Base-by-base conservation (phyloP, 1,284 basidiomycete species). In the Naganishia sp. region DNA sequence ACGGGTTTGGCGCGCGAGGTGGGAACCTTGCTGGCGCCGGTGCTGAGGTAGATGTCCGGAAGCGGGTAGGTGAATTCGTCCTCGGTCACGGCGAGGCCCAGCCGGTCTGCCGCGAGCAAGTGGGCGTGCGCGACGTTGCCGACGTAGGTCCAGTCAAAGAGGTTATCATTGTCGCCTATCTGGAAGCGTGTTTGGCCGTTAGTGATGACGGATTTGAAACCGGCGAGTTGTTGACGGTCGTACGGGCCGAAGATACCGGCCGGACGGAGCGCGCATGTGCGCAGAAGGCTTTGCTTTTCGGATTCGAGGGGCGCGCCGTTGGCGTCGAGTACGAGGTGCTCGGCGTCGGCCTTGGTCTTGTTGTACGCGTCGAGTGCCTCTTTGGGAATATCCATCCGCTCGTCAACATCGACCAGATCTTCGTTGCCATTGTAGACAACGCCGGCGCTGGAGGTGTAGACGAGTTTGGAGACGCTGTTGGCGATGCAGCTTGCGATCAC, bases 111-210 rank as follows among this genome's bases (percentile, higher is more conserved):
- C 1, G 96, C 96, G 55, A 99, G 87, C 9, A 99, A 81, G 77
- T 99, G 96, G 1, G 95, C 95, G 74, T 91, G 87, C 0, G 94
- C 94, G 69, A 96, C 89, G 78, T 99, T 99, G 70, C 88, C 92
- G 70, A 99, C 93, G 75, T 97, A 98, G 1, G 95, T 98, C 88
- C 92, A 97, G 81, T 99, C 96, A 74, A 94, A 95, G 11, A 98
- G 81, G 78, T 99, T 99, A 69, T 84, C 86, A 81, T 98, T 98
- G 79, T 89, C 84, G 54, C 96, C 96, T 69, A 99, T 88, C 80
- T 98, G 95, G 83, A 92, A 91, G 71, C 91, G 87, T 2, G 93
- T 93, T 79, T 95, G 90, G 25, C 87, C 86, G 64, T 86, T 86
- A 73, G 90, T 85, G 77, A 94, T 89, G 7, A 90, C 92, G 69